phyloP scores from a whole-genome alignment of 1,284 basidiomycete genomes.

The Ustilago tritici region DNA sequence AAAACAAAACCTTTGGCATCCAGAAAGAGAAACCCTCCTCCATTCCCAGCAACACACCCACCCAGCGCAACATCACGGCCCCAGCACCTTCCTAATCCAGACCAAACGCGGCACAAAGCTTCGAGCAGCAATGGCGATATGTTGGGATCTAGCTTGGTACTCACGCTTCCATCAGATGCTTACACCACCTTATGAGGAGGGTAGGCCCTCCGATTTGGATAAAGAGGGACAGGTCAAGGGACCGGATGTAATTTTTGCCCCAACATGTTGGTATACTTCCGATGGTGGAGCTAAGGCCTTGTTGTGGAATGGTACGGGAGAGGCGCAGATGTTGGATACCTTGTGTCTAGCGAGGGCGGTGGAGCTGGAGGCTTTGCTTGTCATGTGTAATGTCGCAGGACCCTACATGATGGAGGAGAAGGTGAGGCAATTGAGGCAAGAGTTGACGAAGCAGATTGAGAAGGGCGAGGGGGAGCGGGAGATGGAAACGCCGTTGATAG shows the following conservation, averaged over 20 bases:
- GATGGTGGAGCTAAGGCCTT: conserved; percentile 61
- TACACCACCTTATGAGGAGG: conserved; percentile 12
- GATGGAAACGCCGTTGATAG: conserved; percentile 40
- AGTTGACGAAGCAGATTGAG: background rate
- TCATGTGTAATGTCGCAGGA: conserved; percentile 67
- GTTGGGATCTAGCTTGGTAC: conserved; percentile 68
- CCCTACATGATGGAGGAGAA: conserved; percentile 24
- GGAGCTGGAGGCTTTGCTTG: conserved; percentile 60
- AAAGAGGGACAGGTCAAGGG: conserved; percentile 39
- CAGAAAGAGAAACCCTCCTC: conserved; percentile 59
- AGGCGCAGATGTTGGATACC: conserved; percentile 57
- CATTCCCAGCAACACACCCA: conserved; percentile 53
- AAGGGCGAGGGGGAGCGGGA: conserved; percentile 16
- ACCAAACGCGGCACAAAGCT: conserved; percentile 58
- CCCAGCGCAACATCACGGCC: conserved; percentile 41
- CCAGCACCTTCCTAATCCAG: conserved; percentile 55
- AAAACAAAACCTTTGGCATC: conserved; percentile 67
- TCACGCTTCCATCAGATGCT: conserved; percentile 59
- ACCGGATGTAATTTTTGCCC: conserved; percentile 66
- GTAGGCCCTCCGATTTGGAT: conserved; percentile 28
- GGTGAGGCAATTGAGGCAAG: conserved; percentile 11
- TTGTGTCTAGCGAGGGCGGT: conserved; percentile 57
- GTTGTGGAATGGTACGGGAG: conserved; percentile 55
- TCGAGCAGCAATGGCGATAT: conserved; percentile 61
- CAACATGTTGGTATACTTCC: conserved; percentile 67